phyloP scores from a whole-genome alignment of 148 eudicot genomes.

The Gaultheria prostrata region DNA sequence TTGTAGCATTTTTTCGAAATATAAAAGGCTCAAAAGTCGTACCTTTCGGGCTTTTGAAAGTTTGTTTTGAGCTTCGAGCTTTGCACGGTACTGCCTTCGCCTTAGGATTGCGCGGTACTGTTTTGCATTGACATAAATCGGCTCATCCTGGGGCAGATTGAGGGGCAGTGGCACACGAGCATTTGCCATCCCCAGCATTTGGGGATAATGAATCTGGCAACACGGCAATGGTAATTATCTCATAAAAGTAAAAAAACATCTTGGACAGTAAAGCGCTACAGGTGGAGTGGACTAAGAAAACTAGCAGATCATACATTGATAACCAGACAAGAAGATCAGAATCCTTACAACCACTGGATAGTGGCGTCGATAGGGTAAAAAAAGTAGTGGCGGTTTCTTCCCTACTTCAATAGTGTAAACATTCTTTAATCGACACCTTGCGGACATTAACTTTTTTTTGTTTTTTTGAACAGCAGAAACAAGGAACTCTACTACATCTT shows the following conservation, averaged over 20 bases:
- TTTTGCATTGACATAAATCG: conserved; percentile 71
- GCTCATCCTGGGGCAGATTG: conserved; percentile 46
- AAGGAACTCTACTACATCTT: conserved; percentile 11
- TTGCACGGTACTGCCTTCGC: conserved; percentile 72
- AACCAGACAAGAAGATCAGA: background rate
- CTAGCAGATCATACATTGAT: background rate
- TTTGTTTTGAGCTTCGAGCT: conserved; percentile 80
- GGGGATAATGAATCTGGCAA: conserved; percentile 35
- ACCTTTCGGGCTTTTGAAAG: conserved; percentile 60
- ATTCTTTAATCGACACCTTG: background rate
- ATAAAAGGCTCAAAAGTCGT: conserved; percentile 4
- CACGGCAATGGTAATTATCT: conserved; percentile 13
- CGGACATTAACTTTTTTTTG: no score
- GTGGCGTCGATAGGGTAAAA: background rate
- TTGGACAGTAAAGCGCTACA: conserved; percentile 14
- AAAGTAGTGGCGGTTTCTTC: conserved; percentile 1
- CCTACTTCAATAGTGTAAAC: background rate
- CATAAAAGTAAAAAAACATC: background rate
- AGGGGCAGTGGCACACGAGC: conserved; percentile 68
- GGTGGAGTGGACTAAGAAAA: background rate
- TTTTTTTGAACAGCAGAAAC: background rate
- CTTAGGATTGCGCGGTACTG: conserved; percentile 72
- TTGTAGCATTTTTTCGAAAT: background rate
- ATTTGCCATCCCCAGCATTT: conserved; percentile 43
- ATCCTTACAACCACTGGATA: background rate